Percentiles rank a stretch among this genome's conserved stretches.
Evolutionary conservation across 768 basidiomycete species (phyloP).

Genomic region (Tremella yokohamensis): DNA sequence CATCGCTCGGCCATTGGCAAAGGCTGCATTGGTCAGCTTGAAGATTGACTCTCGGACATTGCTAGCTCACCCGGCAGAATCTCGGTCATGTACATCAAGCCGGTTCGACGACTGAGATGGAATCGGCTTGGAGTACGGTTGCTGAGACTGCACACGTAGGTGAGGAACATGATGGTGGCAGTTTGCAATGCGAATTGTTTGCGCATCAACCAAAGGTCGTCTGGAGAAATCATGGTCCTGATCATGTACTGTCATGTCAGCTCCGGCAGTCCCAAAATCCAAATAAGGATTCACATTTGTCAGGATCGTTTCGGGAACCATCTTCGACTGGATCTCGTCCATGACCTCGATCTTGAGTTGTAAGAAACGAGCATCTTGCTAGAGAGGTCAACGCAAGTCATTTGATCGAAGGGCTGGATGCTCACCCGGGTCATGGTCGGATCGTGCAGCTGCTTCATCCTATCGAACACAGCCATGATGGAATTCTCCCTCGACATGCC

Average conservation of each 20-base stretch:
- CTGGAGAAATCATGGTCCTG: constrained; percentile 73
- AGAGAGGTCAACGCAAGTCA: not conserved
- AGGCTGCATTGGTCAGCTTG: constrained; percentile 48
- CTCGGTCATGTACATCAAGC: constrained; percentile 88
- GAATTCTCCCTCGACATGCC: constrained; percentile 84
- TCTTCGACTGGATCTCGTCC: constrained; percentile 80
- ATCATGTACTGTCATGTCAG: constrained; percentile 71
- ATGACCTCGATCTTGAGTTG: constrained; percentile 65
- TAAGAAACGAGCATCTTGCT: constrained; percentile 30
- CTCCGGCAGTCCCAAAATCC: not conserved
- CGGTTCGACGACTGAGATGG: constrained; percentile 82
- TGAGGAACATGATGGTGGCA: constrained; percentile 86
- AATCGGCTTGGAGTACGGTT: constrained; percentile 80
- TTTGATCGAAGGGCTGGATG: not conserved
- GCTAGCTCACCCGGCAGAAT: constrained; percentile 67
- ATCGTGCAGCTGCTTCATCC: constrained; percentile 57
- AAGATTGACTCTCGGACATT: not conserved
- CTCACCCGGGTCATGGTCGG: constrained; percentile 34
- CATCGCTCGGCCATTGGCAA: constrained; percentile 55
- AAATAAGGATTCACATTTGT: constrained; percentile 61
- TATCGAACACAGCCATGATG: constrained; percentile 77
- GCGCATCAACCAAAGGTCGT: constrained; percentile 91
- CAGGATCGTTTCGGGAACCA: constrained; percentile 83
- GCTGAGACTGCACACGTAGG: constrained; percentile 76
- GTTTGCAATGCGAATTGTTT: constrained; percentile 93